Evolutionary conservation across 108 stramenopile genomes (phyloP), one percentile per base, ranked within the genome.

Genomic region (Cyclotella atomus): DNA sequence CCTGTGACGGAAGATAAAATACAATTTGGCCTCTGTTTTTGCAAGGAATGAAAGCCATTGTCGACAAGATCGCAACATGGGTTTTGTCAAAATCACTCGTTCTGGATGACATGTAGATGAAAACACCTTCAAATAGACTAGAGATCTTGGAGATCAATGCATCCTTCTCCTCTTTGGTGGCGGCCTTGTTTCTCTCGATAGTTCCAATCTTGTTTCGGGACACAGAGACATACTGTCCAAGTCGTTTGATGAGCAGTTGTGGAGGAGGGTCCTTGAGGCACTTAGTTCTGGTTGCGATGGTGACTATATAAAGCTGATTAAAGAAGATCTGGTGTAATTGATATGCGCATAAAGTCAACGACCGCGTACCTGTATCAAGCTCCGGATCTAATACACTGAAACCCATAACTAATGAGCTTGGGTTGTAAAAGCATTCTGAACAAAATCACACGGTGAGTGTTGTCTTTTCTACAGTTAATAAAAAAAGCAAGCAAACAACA

Each of bases 11-110:
- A 19, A 72, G 65, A 62, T 65, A 85, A 84, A 87, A 92, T 20
- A 59, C 36, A 27, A 89, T 24, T 33, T 59, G 36, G 0, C 64
- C 81, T 30, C 86, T 59, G 5, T 49, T 68, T 34, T 75, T 34
- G 41, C 80, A 85, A 1, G 91, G 89, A 57, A 92, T 87, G 64
- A 92, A 90, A 17, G 71, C 50, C 15, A 77, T 74, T 27, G 73
- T 83, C 16, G 47, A 34, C 17, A 92, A 62, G 3, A 32, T 34
- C 9, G 34, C 7, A 41, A 91, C 7, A 38, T 36, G 19, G 9
- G 67, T 60, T 30, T 60, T 54, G 47, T 80, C 63, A 52, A 90
- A 77, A 19, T 90, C 92, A 23, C 77, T 78, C 19, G 77, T 76
- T 34, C 87, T 77, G 10, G 79, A 65, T 21, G 92, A 89, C 17